phyloP scores from a whole-genome alignment of 1,139 yeast species.

The Maudiozyma humilis region DNA sequence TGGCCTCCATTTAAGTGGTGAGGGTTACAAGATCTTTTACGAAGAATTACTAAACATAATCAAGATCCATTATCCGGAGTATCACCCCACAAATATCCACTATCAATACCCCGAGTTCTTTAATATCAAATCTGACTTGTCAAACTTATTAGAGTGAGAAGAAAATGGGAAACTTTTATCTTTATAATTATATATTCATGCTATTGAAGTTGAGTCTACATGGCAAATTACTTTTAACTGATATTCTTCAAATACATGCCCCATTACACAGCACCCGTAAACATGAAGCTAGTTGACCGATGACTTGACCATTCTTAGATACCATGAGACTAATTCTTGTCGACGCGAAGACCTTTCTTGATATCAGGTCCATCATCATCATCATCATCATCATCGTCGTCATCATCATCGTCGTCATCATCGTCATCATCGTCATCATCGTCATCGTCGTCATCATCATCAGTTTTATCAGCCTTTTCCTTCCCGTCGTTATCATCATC shows the following conservation, averaged over 20 bases:
- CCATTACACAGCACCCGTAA: too few relatives aligned
- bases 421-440: conserved; percentile 32
- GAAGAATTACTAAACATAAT: conserved; percentile 38
- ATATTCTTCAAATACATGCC: too few relatives aligned
- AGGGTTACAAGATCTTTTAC: conserved; percentile 48
- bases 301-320: too few relatives aligned
- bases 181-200: too few relatives aligned
- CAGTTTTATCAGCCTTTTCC: conserved; percentile 36
- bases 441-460: conserved; percentile 37
- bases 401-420: conserved; percentile 1
- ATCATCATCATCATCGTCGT: conserved; percentile 23
- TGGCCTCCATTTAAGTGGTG: conserved; percentile 61
- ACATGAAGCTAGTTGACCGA: too few relatives aligned
- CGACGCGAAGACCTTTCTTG: too few relatives aligned
- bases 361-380: too few relatives aligned
- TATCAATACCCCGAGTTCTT: conserved; percentile 28
- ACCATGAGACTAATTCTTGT: too few relatives aligned
- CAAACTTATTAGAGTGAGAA: neutral
- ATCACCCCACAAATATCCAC: conserved; percentile 35
- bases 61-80: conserved; percentile 40
- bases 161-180: neutral
- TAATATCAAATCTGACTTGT: neutral
- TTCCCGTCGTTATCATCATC: conserved; percentile 36
- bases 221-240: too few relatives aligned
- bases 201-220: too few relatives aligned